These are phyloP conservation scores for Bacidia rubella DNA, from an alignment of 495 filamentous ascomycete genomes.

Conservation along the genomic window DNA sequence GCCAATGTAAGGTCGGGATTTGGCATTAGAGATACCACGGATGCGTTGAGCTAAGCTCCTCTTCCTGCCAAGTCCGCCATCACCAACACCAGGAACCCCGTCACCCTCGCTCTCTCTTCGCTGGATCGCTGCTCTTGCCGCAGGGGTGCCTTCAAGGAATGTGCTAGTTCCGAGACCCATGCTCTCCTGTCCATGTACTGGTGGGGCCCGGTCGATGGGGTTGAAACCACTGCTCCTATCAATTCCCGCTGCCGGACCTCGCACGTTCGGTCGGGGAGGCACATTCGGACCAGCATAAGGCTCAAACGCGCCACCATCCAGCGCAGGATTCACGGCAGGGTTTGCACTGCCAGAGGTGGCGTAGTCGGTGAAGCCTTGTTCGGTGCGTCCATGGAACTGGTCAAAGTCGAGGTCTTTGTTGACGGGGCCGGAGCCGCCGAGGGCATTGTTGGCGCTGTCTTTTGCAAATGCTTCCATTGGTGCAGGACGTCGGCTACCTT, in stretches of 20 bases:
- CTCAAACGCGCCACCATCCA: conserved; percentile 27
- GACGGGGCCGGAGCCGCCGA: conserved; percentile 78
- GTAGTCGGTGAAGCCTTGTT: conserved; percentile 81
- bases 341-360: conserved; percentile 26
- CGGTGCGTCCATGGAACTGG: conserved; percentile 63
- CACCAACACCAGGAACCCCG: conserved; percentile 23
- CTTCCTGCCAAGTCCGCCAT: conserved; percentile 67
- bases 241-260: conserved; percentile 19
- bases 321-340: conserved; percentile 23
- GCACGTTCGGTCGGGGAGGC: conserved; percentile 23
- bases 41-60: conserved; percentile 86
- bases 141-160: conserved; percentile 89
- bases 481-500: conserved; percentile 56
- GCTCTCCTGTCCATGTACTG: conserved; percentile 71
- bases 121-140: conserved; percentile 69
- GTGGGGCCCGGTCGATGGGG: conserved; percentile 44
- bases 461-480: conserved; percentile 96
- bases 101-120: conserved; percentile 55
- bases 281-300: conserved; percentile 14
- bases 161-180: conserved; percentile 87
- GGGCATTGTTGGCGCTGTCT: conserved; percentile 77
- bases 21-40: conserved; percentile 48
- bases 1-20: conserved; percentile 29
- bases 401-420: conserved; percentile 72
- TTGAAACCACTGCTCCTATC: conserved; percentile 37